Evolutionary conservation across 257 asterid species (phyloP).

Genomic region (Plectranthus barbatus): DNA sequence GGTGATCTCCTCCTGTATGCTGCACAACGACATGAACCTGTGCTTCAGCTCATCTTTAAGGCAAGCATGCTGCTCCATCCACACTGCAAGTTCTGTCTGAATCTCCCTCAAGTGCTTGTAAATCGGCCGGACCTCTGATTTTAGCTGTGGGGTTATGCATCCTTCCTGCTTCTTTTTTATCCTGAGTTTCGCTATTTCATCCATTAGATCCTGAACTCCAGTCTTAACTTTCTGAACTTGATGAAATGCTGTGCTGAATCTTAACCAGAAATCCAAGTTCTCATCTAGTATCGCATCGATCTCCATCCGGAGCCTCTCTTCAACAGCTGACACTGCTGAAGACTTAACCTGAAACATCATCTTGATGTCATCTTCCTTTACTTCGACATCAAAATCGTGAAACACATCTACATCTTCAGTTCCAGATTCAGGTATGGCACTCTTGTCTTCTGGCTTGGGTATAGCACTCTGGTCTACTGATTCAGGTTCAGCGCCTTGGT

Average conservation of each 20-base stretch:
- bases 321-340: conserved; percentile 37
- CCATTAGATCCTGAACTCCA: conserved; percentile 56
- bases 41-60: conserved; percentile 64
- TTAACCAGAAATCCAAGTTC: conserved; percentile 84
- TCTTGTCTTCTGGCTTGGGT: not conserved
- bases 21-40: conserved; percentile 59
- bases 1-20: conserved; percentile 73
- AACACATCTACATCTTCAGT: conserved; percentile 16
- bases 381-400: not conserved
- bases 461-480: not conserved
- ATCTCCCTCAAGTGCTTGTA: conserved; percentile 85
- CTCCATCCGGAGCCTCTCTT: conserved; percentile 57
- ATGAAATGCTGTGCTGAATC: conserved; percentile 82
- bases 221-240: conserved; percentile 81
- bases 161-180: conserved; percentile 53
- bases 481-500: conserved; percentile 7
- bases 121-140: conserved; percentile 66
- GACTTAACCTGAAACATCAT: conserved; percentile 18
- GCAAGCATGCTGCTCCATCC: conserved; percentile 63
- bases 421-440: not conserved
- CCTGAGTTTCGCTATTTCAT: conserved; percentile 45
- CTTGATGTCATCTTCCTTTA: conserved; percentile 28
- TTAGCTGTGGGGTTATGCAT: conserved; percentile 26
- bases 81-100: conserved; percentile 57
- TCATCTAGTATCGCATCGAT: conserved; percentile 82